Percentiles rank a stretch among this genome's conserved stretches.
These are phyloP conservation scores for Nannochloropsis granulata DNA, from an alignment of 108 stramenopile genomes.

Conservation along the genomic window DNA sequence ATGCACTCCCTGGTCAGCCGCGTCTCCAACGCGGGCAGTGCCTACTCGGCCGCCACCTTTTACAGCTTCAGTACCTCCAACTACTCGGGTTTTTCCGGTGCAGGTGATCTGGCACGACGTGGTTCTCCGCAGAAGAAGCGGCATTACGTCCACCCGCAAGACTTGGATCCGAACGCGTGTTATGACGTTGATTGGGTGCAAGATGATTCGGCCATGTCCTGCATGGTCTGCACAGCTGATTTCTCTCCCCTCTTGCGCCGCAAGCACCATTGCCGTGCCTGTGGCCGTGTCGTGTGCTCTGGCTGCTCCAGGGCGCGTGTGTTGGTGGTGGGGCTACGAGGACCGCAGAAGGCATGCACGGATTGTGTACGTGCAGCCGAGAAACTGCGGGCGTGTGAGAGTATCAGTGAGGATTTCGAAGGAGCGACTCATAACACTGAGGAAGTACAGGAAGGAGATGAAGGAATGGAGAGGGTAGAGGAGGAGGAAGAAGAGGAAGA, in stretches of 20 bases:
- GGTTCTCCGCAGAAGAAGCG: not conserved
- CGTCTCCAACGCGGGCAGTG: not conserved
- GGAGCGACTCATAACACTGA: not conserved
- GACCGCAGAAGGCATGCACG: not conserved
- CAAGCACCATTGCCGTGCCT: conserved; percentile 2
- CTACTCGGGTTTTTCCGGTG: not conserved
- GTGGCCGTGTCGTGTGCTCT: not conserved
- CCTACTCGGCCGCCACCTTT: not conserved
- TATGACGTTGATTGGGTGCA: not conserved
- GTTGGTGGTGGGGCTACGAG: not conserved
- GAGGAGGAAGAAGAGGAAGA: not conserved
- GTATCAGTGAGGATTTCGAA: not conserved
- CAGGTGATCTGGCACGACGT: not conserved
- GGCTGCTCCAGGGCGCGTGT: not conserved
- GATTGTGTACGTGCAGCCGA: not conserved
- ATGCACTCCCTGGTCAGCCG: not conserved
- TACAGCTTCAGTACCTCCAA: not conserved
- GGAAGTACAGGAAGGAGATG: not conserved
- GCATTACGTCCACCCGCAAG: not conserved
- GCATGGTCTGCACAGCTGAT: not conserved
- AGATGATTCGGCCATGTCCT: not conserved
- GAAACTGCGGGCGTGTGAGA: not conserved
- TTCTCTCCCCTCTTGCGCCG: not conserved
- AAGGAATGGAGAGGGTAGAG: not conserved
- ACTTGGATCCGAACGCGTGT: not conserved